Evolutionary conservation across 164 flowering plant species (phyloP), one percentile per base, ranked within the genome.

Genomic region (Aristolochia contorta): DNA sequence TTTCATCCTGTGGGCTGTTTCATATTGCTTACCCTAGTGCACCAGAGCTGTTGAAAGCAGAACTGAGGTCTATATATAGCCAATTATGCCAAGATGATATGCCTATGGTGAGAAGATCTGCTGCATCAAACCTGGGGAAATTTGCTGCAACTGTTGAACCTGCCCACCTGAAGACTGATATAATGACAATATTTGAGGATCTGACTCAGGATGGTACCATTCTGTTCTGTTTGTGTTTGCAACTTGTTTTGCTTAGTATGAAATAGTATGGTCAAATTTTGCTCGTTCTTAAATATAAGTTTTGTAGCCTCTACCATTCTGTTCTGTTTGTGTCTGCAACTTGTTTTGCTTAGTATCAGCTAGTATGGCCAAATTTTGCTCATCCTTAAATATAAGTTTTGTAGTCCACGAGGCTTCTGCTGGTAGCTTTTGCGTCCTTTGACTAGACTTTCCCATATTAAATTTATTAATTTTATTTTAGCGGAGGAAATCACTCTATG

Each of bases 61-160:
- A 93, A 72, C 67, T 93, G 21, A 68, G 96, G 60, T 60, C 91
- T 22, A 74, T 88, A 45, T 93, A 86, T 67, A 75, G 81, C 61
- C 98, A 93, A 60, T 73, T 93, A 68, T 90, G 97, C 75, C 97
- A 87, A 73, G 98, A 93, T 82, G 98, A 93, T 78, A 93, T 88
- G 96, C 98, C 97, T 20, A 93, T 90, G 98, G 98, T 93, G 58
- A 80, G 98, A 75, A 80, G 98, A 65, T 83, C 97, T 69, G 97
- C 97, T 76, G 98, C 97, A 23, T 79, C 97, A 45, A 93, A 93
- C 71, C 77, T 93, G 52, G 97, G 98, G 18, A 93, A 90, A 75
- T 89, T 87, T 80, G 98, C 98, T 69, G 94, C 97, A 37, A 90
- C 96, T 13, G 85, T 93, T 62, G 98, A 93, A 70, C 63, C 90